Conservation (phyloP, 768 basidiomycete species). For the Rhodotorula diobovata region DNA sequence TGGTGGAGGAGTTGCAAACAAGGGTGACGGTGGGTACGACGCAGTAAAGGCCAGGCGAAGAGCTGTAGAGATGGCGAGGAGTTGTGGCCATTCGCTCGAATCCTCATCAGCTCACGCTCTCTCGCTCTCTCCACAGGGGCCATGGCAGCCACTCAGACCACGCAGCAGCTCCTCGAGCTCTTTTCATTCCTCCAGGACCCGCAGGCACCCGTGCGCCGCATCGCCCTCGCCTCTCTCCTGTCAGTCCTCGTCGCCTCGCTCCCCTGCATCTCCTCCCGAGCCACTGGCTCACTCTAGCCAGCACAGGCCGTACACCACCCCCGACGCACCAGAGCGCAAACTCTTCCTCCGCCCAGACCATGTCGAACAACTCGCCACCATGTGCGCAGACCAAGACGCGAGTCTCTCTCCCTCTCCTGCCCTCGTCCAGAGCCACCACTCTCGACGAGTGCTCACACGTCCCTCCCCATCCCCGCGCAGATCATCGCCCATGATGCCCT, state of each 20-base stretch:
- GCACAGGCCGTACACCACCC: conserved; percentile 57
- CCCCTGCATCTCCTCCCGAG: background rate
- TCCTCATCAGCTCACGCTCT: no score
- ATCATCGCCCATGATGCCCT: conserved; percentile 89
- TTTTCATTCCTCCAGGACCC: conserved; percentile 76
- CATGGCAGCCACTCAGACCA: conserved; percentile 12
- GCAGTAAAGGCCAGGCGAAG: background rate
- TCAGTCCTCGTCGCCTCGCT: background rate
- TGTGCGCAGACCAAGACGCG: conserved; percentile 65
- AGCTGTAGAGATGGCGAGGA: background rate
- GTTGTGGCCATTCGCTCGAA: no score
- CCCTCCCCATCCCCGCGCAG: background rate
- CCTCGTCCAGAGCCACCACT: background rate
- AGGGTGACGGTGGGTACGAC: background rate
- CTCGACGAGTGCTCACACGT: no score
- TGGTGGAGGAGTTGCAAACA: no score
- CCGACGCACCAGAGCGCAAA: conserved; percentile 56
- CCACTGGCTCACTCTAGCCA: background rate
- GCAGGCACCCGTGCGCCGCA: conserved; percentile 79
- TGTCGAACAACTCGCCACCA: conserved; percentile 72
- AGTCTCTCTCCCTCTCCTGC: background rate
- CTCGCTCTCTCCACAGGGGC: background rate
- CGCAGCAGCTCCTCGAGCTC: conserved; percentile 55
- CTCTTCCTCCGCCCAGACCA: conserved; percentile 55
- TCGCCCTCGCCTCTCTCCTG: conserved; percentile 78